Evolutionary conservation across 164 flowering plant species (phyloP).

Genomic region (Cinnamomum micranthum): DNA sequence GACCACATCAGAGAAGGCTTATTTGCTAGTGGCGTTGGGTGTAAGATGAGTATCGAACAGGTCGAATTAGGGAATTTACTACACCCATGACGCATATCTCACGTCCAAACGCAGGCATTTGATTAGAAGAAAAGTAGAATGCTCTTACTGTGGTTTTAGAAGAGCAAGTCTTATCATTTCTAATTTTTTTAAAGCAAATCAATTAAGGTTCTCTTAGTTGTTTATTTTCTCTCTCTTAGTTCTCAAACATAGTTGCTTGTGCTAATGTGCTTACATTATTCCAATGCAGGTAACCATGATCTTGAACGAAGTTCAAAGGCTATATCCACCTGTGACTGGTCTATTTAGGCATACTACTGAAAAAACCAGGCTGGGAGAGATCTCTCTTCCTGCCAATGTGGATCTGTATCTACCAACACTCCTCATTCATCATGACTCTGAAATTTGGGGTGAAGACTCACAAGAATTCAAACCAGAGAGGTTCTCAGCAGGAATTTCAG

Average conservation of each 20-base stretch:
- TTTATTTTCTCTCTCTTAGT: too few species aligned
- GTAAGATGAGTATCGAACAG: too few species aligned
- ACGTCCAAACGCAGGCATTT: too few species aligned
- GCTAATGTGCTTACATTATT: background rate
- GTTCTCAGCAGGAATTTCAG: constrained; percentile 18
- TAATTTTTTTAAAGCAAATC: background rate
- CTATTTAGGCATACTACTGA: constrained; percentile 1
- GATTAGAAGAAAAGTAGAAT: background rate
- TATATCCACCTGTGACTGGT: constrained; percentile 14
- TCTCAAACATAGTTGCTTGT: background rate
- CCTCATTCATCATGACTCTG: constrained; percentile 14
- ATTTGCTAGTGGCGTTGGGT: too few species aligned
- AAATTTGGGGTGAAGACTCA: constrained; percentile 22
- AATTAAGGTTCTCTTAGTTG: background rate
- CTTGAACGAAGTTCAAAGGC: constrained; percentile 23
- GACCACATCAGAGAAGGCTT: too few species aligned
- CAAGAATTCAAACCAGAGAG: constrained; percentile 24
- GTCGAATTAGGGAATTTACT: too few species aligned
- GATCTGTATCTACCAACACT: constrained; percentile 6
- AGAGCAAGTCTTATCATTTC: background rate
- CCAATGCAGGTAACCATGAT: constrained; percentile 20
- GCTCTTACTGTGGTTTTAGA: background rate
- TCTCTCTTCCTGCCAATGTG: constrained; percentile 19
- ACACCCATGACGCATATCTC: too few species aligned
- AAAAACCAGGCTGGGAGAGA: constrained; percentile 14